These are phyloP conservation scores for Comarum palustre DNA, from an alignment of 306 rosid genomes.

Conservation along the genomic window DNA sequence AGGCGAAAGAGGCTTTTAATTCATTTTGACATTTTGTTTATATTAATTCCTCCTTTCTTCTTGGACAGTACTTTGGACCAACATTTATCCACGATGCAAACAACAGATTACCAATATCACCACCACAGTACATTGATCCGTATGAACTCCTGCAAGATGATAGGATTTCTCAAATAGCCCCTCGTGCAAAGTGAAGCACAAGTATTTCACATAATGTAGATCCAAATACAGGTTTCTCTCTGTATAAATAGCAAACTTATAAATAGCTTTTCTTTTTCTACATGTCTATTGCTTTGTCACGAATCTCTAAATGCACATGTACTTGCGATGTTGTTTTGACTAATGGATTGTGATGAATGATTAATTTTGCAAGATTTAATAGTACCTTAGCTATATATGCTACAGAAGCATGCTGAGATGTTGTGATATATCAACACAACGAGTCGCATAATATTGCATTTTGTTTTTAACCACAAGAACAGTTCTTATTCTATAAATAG, in stretches of 20 bases:
- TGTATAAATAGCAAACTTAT: conserved; percentile 18
- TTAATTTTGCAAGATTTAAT: neutral
- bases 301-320: conserved; percentile 17
- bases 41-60: conserved; percentile 3
- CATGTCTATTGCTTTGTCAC: conserved; percentile 23
- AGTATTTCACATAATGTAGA: conserved; percentile 10
- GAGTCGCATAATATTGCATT: neutral
- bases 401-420: neutral
- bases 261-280: conserved; percentile 4
- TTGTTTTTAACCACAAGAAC: neutral
- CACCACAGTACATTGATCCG: conserved; percentile 82
- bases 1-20: neutral
- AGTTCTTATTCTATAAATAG: too few species aligned
- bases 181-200: conserved; percentile 53
- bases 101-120: conserved; percentile 49
- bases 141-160: conserved; percentile 87
- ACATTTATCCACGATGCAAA: conserved; percentile 69
- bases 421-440: neutral
- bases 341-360: neutral
- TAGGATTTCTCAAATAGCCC: conserved; percentile 76
- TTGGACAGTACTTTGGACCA: conserved; percentile 80
- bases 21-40: neutral
- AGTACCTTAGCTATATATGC: neutral
- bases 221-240: conserved; percentile 7
- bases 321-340: neutral